Evolutionary conservation across 257 asterid genomes (phyloP).

Genomic region (Catharanthus roseus): DNA sequence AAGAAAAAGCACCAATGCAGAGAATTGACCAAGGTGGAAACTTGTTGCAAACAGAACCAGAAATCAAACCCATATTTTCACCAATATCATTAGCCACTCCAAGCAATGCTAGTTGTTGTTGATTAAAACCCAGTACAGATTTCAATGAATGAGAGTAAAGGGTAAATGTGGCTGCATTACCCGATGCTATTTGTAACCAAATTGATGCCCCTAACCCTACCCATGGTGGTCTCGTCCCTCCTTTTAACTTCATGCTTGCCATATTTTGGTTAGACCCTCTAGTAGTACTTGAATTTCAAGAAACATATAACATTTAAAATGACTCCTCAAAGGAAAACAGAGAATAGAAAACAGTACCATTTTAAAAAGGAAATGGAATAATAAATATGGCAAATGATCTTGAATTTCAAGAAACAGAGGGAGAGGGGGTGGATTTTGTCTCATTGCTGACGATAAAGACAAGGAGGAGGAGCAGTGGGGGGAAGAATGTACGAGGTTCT

Average conservation of each 20-base stretch:
- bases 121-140: conserved; percentile 59
- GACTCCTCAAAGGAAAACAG: too few species aligned
- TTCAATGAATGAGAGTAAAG: conserved; percentile 66
- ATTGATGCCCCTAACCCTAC: conserved; percentile 70
- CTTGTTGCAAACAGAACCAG: conserved; percentile 51
- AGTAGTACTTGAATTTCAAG: not conserved
- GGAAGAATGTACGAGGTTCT: not conserved
- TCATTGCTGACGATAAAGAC: not conserved
- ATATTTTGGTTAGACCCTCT: not conserved
- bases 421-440: too few species aligned
- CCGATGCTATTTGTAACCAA: conserved; percentile 66
- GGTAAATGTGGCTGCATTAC: conserved; percentile 64
- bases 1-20: conserved; percentile 44
- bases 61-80: conserved; percentile 59
- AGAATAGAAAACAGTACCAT: too few species aligned
- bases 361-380: too few species aligned
- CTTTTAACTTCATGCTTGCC: conserved; percentile 23
- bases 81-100: conserved; percentile 77
- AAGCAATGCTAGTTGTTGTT: conserved; percentile 54
- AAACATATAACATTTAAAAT: not conserved
- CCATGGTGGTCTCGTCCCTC: conserved; percentile 74
- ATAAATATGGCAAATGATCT: too few species aligned
- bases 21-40: conserved; percentile 68
- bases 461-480: not conserved
- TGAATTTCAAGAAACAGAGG: too few species aligned